phyloP scores from a whole-genome alignment of 1,139 yeast genomes.

The Blastobotrys aristatus region DNA sequence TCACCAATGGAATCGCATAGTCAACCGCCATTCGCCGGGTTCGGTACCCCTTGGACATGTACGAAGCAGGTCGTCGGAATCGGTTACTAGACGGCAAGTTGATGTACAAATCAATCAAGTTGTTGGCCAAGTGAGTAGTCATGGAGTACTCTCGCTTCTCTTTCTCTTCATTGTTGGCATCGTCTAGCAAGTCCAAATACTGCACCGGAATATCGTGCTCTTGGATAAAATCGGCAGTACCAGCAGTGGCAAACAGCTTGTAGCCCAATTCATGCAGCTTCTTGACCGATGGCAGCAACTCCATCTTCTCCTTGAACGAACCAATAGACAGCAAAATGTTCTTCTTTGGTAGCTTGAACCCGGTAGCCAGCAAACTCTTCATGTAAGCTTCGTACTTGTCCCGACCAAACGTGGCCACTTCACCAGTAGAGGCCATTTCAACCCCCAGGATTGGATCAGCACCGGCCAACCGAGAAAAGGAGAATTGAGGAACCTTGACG shows the following conservation, averaged over 20 bases:
- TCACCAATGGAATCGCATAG: slow-evolving; percentile 93
- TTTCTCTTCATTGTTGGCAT: slow-evolving; percentile 42
- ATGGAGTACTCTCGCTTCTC: slow-evolving; percentile 86
- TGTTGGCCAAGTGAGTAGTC: slow-evolving; percentile 94
- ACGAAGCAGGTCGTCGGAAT: slow-evolving; percentile 97
- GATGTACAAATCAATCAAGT: slow-evolving; percentile 92
- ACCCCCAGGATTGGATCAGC: slow-evolving; percentile 99
- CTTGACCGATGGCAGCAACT: slow-evolving; percentile 80
- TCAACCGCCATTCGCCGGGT: slow-evolving; percentile 99
- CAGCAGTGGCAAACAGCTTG: slow-evolving; percentile 94
- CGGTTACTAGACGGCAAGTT: slow-evolving; percentile 95
- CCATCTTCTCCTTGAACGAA: slow-evolving; percentile 95
- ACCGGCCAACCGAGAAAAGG: slow-evolving; percentile 95
- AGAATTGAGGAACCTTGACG: slow-evolving; percentile 95
- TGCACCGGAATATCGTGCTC: slow-evolving; percentile 94
- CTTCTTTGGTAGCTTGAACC: slow-evolving; percentile 92
- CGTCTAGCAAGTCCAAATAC: slow-evolving; percentile 77
- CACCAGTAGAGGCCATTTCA: slow-evolving; percentile 99
- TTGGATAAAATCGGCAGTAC: slow-evolving; percentile 96
- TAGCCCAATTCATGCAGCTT: slow-evolving; percentile 80
- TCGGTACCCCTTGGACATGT: slow-evolving; percentile 95
- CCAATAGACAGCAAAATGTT: slow-evolving; percentile 92
- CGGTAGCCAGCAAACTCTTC: slow-evolving; percentile 90
- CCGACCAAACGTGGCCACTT: slow-evolving; percentile 95
- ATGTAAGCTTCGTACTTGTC: slow-evolving; percentile 96